A percentile compares a stretch with the other conserved stretches of the same genome.
These are phyloP conservation scores for Trametes meyenii DNA, from an alignment of 768 basidiomycete species.

Conservation along the genomic window DNA sequence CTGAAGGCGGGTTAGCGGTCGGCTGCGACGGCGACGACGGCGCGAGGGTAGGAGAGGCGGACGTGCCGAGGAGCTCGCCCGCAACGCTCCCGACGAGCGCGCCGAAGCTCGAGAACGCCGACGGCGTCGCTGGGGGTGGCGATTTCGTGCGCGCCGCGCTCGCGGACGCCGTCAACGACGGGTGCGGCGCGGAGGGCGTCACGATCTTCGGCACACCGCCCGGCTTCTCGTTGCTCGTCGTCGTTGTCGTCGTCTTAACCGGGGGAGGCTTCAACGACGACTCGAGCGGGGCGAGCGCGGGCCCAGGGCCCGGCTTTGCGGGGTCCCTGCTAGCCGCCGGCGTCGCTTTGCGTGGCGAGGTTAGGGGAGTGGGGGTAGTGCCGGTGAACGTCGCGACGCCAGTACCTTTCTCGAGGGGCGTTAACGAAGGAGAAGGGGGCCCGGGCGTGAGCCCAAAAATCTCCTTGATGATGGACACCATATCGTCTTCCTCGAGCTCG, in stretches of 20 bases:
- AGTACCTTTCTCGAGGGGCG: constrained; percentile 22
- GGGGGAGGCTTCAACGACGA: constrained; percentile 11
- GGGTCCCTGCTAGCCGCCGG: background rate
- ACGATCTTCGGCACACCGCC: constrained; percentile 13
- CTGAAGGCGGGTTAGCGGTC: constrained; percentile 15
- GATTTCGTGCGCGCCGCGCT: background rate
- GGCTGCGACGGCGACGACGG: constrained; percentile 16
- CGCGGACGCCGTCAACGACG: constrained; percentile 7
- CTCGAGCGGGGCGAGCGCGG: constrained; percentile 8
- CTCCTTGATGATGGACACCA: constrained; percentile 35
- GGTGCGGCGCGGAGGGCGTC: constrained; percentile 12
- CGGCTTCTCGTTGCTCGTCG: background rate
- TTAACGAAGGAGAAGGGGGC: constrained; percentile 28
- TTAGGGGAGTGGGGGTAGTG: constrained; percentile 13
- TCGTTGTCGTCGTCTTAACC: constrained; percentile 1
- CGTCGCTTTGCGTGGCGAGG: constrained; percentile 18
- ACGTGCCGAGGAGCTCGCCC: constrained; percentile 22
- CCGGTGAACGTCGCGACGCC: constrained; percentile 20
- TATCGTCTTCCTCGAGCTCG: constrained; percentile 30
- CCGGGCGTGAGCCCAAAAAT: constrained; percentile 36
- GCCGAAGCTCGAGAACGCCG: constrained; percentile 17
- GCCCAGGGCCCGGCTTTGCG: background rate
- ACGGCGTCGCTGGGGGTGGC: constrained; percentile 1
- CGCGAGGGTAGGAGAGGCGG: constrained; percentile 14
- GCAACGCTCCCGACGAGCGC: constrained; percentile 18